Base-by-base conservation (phyloP, 140 eudicot genomes). In the Bidens hawaiensis region DNA sequence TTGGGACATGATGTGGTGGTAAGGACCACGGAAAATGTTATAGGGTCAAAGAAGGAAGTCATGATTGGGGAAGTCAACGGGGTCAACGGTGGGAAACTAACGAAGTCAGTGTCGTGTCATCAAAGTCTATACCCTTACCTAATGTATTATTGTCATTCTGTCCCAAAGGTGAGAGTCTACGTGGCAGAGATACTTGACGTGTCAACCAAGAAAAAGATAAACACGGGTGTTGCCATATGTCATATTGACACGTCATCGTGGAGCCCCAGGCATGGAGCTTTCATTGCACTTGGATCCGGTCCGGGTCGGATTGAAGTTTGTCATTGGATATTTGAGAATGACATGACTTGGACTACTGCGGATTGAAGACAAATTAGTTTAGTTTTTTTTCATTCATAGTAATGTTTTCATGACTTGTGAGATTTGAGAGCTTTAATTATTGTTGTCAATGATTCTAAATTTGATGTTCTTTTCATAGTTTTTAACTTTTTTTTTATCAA, bases 281-380 rank as follows among this genome's bases (percentile, higher is more conserved):
- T 88, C 31, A 28, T 79, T 31, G 96, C 87, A 21, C 78, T 88
- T 30, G 96, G 96, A 64, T 74, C 83, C 0, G 76, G 94, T 2
- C 96, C 96, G 5, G 94, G 96, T 11, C 79, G 28, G 33, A 88
- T 88, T 18, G 96, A 88, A 68, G 94, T 88, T 5, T 88, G 96
- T 43, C 96, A 88, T 48, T 88, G 96, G 96, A 88, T 88, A 25
- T 88, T 81, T 70, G 94, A 88, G 79, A 88, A 88, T 60, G 96
- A 88, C 25, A 69, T 88, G 87, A 82, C 94, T 6, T 88, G 96
- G 96, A 78, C 85, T 47, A 81, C 69, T 1, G 66, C 87, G 41
- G 88, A n/a, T n/a, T 75, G 66, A 76, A 19, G 67, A 52, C 3
- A 26, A 8, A 38, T 28, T 59, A 3, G 13, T 36, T 36, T 8